Conservation (phyloP, 1,284 basidiomycete genomes). For the Serendipita sp. region DNA sequence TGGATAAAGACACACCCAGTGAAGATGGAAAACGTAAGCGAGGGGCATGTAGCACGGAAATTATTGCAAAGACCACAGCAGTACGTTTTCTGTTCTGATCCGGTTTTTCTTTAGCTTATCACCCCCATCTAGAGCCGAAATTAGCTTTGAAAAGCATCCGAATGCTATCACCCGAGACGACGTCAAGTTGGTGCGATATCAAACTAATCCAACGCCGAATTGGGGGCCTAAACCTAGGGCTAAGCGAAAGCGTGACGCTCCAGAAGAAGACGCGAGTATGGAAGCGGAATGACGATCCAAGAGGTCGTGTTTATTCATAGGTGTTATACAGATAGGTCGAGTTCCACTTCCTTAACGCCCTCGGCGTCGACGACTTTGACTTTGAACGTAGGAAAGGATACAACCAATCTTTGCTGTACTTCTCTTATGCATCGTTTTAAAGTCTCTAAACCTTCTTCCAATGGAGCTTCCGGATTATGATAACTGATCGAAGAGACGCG, state of each 20-base stretch:
- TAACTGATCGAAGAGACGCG: slow-evolving; percentile 39
- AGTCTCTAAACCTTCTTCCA: slow-evolving; percentile 76
- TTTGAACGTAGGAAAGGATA: slow-evolving; percentile 72
- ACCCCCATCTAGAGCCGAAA: slow-evolving; percentile 33
- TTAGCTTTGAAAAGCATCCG: slow-evolving; percentile 64
- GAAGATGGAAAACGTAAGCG: slow-evolving; percentile 63
- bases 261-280: not conserved
- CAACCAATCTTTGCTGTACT: slow-evolving; percentile 71
- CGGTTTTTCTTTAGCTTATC: slow-evolving; percentile 13
- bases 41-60: slow-evolving; percentile 49
- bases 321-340: slow-evolving; percentile 19
- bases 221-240: slow-evolving; percentile 62
- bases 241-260: not conserved
- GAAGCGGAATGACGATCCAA: not conserved
- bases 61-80: slow-evolving; percentile 52
- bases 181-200: slow-evolving; percentile 77
- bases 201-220: slow-evolving; percentile 76
- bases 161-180: slow-evolving; percentile 42
- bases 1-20: slow-evolving; percentile 78
- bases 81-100: slow-evolving; percentile 28
- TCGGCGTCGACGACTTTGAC: slow-evolving; percentile 86
- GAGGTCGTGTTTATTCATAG: not conserved
- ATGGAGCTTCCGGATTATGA: slow-evolving; percentile 66
- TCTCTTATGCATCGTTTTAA: slow-evolving; percentile 81
- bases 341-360: slow-evolving; percentile 64